Conservation (phyloP, 345 rosid species). For the Moricandia arvensis region DNA sequence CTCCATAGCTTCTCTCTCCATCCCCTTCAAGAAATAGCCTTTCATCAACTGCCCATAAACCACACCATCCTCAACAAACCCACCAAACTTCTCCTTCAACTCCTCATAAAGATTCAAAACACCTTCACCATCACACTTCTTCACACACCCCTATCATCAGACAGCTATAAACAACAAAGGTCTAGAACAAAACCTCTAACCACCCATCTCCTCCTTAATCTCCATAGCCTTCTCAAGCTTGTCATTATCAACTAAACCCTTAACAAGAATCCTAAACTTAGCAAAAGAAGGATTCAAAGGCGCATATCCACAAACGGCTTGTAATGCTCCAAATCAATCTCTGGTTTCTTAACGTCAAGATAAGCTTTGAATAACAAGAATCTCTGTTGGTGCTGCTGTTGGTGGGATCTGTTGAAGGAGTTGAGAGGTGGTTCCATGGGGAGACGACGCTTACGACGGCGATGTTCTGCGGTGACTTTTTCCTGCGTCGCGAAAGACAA, state of each 20-base stretch:
- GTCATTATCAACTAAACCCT: slow-evolving; percentile 80
- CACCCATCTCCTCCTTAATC: slow-evolving; percentile 76
- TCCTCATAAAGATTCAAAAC: slow-evolving; percentile 68
- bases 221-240: slow-evolving; percentile 73
- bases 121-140: slow-evolving; percentile 53
- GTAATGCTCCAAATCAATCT: slow-evolving; percentile 74
- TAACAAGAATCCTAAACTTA: slow-evolving; percentile 68
- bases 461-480: slow-evolving; percentile 90
- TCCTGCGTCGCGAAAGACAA: slow-evolving; percentile 74
- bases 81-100: slow-evolving; percentile 74
- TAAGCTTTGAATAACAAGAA: slow-evolving; percentile 74
- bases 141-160: slow-evolving; percentile 70
- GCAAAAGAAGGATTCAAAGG: slow-evolving; percentile 73
- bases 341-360: slow-evolving; percentile 73
- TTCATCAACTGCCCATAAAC: slow-evolving; percentile 79
- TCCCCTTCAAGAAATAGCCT: slow-evolving; percentile 69
- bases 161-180: slow-evolving; percentile 62
- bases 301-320: slow-evolving; percentile 65
- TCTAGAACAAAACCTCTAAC: slow-evolving; percentile 59
- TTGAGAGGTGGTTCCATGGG: slow-evolving; percentile 83
- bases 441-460: slow-evolving; percentile 81
- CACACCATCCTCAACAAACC: slow-evolving; percentile 68
- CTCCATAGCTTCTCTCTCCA: slow-evolving; percentile 79
- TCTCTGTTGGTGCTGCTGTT: no score
- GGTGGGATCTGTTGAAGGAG: slow-evolving; percentile 51